These are phyloP conservation scores for Ilex aquifolium DNA, from an alignment of 257 asterid genomes.

Conservation along the genomic window DNA sequence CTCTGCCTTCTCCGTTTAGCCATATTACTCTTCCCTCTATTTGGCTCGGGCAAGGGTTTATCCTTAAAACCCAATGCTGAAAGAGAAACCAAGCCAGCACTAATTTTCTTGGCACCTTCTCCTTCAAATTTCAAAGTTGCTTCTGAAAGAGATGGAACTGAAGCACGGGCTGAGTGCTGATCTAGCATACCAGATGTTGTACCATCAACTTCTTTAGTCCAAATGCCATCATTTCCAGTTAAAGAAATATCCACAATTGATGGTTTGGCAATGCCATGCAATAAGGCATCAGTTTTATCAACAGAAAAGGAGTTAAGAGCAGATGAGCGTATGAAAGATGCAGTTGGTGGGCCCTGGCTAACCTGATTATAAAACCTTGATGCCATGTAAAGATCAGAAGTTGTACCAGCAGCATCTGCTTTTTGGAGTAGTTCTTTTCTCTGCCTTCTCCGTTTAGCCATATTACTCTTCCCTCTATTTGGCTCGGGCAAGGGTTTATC, in stretches of 20 bases:
- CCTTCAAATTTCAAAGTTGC: conserved; percentile 32
- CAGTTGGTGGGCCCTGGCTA: conserved; percentile 8
- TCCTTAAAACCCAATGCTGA: conserved; percentile 35
- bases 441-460: conserved; percentile 25
- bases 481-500: conserved; percentile 53
- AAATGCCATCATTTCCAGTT: conserved; percentile 15
- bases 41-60: conserved; percentile 43
- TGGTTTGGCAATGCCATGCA: too few species aligned
- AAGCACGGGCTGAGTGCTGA: conserved; percentile 24
- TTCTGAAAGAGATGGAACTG: conserved; percentile 27
- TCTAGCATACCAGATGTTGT: conserved; percentile 16
- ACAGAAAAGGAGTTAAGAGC: neutral
- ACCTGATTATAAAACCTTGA: conserved; percentile 66
- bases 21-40: conserved; percentile 24
- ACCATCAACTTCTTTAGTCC: conserved; percentile 24
- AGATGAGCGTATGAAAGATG: neutral
- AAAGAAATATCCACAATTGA: conserved; percentile 8
- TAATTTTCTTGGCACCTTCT: conserved; percentile 26
- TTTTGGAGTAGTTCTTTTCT: conserved; percentile 18
- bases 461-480: conserved; percentile 29
- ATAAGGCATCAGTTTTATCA: neutral
- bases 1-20: conserved; percentile 26
- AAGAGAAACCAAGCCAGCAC: conserved; percentile 23
- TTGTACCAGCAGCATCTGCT: conserved; percentile 21
- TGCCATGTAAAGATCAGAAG: conserved; percentile 17